Conservation (phyloP, 1,284 basidiomycete species). For the Marasmius fiardii region DNA sequence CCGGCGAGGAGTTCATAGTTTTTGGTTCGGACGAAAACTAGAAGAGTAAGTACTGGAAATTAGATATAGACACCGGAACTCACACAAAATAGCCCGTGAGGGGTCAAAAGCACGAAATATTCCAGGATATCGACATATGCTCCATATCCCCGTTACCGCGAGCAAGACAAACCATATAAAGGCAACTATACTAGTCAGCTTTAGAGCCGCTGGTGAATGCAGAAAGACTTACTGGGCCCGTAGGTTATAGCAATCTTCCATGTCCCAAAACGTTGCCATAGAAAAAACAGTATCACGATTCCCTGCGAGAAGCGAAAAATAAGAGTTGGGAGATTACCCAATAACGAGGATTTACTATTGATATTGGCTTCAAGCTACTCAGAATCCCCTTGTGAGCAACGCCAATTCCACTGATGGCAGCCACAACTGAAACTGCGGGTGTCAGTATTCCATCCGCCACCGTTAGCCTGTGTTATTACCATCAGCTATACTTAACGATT, state of each 20-base stretch:
- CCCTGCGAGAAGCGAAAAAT: conserved; percentile 32
- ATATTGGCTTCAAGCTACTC: conserved; percentile 50
- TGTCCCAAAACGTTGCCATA: conserved; percentile 59
- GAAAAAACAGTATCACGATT: conserved; percentile 57
- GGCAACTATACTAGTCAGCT: conserved; percentile 36
- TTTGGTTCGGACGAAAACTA: conserved; percentile 62
- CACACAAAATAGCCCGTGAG: conserved; percentile 58
- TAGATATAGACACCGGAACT: conserved; percentile 18
- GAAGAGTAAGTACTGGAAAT: neutral
- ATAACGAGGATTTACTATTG: conserved; percentile 37
- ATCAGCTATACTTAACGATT: neutral
- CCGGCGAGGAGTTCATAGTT: conserved; percentile 63
- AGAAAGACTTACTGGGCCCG: conserved; percentile 41
- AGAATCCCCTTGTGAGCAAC: conserved; percentile 50
- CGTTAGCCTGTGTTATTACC: conserved; percentile 36
- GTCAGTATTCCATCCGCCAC: conserved; percentile 63
- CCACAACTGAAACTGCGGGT: conserved; percentile 66
- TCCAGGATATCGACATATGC: conserved; percentile 50
- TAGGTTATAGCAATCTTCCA: conserved; percentile 47
- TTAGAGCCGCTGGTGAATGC: neutral
- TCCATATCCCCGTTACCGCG: conserved; percentile 52
- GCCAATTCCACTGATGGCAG: conserved; percentile 63
- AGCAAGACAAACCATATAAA: conserved; percentile 56
- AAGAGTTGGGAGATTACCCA: too few relatives aligned
- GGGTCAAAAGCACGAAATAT: conserved; percentile 69